Conservation (phyloP, 176 grass and related monocot species). For the Rhynchospora tenuis region DNA sequence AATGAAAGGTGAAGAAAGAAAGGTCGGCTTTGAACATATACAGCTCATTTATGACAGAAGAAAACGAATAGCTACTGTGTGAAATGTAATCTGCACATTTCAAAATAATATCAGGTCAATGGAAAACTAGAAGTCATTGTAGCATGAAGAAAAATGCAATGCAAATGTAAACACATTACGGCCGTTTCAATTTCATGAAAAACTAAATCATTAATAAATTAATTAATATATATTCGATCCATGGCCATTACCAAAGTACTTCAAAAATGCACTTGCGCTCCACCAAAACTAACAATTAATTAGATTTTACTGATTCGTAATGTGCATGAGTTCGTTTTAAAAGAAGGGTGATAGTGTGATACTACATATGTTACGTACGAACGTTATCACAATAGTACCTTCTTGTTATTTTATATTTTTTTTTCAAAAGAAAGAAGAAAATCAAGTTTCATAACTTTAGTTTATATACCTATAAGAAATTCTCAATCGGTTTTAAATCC, state of each 20-base stretch:
- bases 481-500: too few relatives aligned
- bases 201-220: background rate
- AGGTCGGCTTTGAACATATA: background rate
- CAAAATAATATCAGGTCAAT: background rate
- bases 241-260: background rate
- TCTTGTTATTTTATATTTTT: background rate
- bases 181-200: background rate
- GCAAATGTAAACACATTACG: background rate
- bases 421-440: too few relatives aligned
- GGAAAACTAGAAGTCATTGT: background rate
- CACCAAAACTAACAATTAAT: background rate
- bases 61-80: background rate
- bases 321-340: background rate
- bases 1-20: conserved; percentile 1
- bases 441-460: too few relatives aligned
- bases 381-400: background rate
- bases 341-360: background rate
- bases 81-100: background rate
- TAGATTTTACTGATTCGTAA: background rate
- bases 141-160: background rate
- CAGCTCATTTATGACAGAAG: background rate
- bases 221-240: background rate
- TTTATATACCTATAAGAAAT: too few relatives aligned
- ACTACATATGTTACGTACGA: too few relatives aligned
- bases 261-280: background rate